A percentile compares a stretch with the other conserved stretches of the same genome.
phyloP scores from a whole-genome alignment of 176 grass and related monocot genomes.

The Oryza officinalis region DNA sequence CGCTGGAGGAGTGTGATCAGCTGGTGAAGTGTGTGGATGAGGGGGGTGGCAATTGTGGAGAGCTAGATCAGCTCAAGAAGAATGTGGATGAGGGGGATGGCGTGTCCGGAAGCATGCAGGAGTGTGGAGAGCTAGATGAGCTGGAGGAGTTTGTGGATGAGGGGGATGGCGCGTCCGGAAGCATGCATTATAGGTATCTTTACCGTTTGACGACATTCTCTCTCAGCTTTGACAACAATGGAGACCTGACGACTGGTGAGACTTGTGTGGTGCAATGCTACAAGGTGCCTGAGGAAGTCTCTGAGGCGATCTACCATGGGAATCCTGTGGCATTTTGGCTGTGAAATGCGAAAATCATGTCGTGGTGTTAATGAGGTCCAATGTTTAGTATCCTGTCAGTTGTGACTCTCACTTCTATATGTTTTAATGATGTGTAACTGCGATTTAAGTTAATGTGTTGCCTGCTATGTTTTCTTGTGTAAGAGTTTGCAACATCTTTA shows the following conservation, averaged over 20 bases:
- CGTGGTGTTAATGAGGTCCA: slow-evolving; percentile 17
- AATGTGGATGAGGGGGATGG: slow-evolving; percentile 17
- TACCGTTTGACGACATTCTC: slow-evolving; percentile 17
- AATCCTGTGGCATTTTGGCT: slow-evolving; percentile 35
- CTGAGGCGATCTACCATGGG: background rate
- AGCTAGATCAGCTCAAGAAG: slow-evolving; percentile 24
- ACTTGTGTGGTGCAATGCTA: slow-evolving; percentile 22
- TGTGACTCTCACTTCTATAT: slow-evolving; percentile 20
- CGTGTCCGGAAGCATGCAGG: background rate
- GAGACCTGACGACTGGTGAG: background rate
- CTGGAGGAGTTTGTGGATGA: slow-evolving; percentile 5
- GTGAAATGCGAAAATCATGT: slow-evolving; percentile 25
- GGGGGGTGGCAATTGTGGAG: slow-evolving; percentile 7
- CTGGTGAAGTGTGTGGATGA: slow-evolving; percentile 4
- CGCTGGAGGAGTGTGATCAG: background rate
- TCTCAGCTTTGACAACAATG: slow-evolving; percentile 20
- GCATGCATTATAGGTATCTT: background rate
- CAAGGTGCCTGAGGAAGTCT: background rate
- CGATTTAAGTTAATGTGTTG: slow-evolving; percentile 22
- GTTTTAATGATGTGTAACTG: slow-evolving; percentile 4
- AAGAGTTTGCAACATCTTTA: background rate
- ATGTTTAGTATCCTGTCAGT: slow-evolving; percentile 19
- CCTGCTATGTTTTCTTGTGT: slow-evolving; percentile 16
- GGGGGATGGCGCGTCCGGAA: background rate
- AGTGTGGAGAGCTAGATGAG: slow-evolving; percentile 15